These are phyloP conservation scores for Chlorella sp. DNA, from an alignment of 139 green algal genomes.

Conservation along the genomic window DNA sequence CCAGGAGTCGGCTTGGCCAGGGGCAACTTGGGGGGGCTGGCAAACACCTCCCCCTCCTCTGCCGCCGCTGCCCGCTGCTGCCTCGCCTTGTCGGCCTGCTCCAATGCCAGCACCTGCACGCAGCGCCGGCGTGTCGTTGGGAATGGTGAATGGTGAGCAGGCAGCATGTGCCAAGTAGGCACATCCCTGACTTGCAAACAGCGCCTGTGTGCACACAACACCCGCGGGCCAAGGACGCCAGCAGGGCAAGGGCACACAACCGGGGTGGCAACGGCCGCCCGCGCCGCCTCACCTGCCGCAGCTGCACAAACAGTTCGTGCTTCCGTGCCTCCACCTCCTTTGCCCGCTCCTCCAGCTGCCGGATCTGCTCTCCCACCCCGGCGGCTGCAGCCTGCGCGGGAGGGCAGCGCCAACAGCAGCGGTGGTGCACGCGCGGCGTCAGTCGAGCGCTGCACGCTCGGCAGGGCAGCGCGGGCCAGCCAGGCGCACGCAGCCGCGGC, in stretches of 20 bases:
- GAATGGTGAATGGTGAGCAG: too few relatives aligned
- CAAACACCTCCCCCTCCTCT: slow-evolving; percentile 23
- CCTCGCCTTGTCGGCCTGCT: slow-evolving; percentile 19
- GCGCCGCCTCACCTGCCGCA: neutral
- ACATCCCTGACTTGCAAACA: too few relatives aligned
- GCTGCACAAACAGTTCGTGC: slow-evolving; percentile 9
- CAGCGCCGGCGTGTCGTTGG: too few relatives aligned
- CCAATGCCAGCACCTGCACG: slow-evolving; percentile 11
- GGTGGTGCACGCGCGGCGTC: neutral
- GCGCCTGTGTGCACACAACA: too few relatives aligned
- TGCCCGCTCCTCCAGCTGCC: neutral
- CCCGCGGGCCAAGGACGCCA: neutral
- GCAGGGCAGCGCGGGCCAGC: neutral
- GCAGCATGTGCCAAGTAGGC: too few relatives aligned
- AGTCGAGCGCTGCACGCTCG: neutral
- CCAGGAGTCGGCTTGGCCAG: neutral
- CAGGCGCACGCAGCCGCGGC: neutral
- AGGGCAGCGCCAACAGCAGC: neutral
- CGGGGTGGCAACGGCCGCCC: neutral
- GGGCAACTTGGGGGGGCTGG: neutral
- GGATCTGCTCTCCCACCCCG: neutral
- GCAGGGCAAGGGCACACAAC: neutral
- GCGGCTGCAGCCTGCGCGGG: neutral
- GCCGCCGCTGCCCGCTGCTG: slow-evolving; percentile 11
- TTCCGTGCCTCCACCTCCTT: slow-evolving; percentile 9